phyloP scores from a whole-genome alignment of 2,329 filamentous ascomycete species.

The Aureobasidium namibiae region DNA sequence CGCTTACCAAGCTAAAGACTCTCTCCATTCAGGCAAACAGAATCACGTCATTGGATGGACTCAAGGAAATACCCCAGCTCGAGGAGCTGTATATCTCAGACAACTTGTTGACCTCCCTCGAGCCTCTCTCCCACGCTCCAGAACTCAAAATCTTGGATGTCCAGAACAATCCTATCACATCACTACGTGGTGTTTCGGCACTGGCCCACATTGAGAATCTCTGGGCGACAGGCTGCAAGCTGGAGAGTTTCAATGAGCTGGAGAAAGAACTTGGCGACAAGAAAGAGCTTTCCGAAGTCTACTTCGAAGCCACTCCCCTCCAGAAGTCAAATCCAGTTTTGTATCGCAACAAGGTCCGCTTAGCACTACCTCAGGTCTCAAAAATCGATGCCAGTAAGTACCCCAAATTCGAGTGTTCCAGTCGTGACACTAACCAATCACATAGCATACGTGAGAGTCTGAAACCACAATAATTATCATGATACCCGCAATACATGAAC shows the following conservation, averaged over 20 bases:
- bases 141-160: constrained; percentile 77
- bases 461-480: not conserved
- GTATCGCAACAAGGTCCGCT: constrained; percentile 86
- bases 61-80: constrained; percentile 64
- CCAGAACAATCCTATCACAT: constrained; percentile 74
- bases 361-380: constrained; percentile 77
- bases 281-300: constrained; percentile 74
- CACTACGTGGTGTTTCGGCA: constrained; percentile 61
- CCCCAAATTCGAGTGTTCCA: not conserved
- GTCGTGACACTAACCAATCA: not conserved
- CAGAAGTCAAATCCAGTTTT: constrained; percentile 71
- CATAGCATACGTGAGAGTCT: constrained; percentile 11
- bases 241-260: constrained; percentile 73
- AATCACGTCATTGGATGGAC: constrained; percentile 66
- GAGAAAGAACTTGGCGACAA: constrained; percentile 73
- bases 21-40: constrained; percentile 95
- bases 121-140: constrained; percentile 49
- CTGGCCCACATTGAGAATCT: constrained; percentile 74
- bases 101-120: constrained; percentile 74
- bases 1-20: constrained; percentile 70
- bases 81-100: constrained; percentile 95
- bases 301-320: constrained; percentile 91
- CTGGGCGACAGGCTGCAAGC: constrained; percentile 85
- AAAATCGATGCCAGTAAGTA: constrained; percentile 97
- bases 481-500: not conserved